phyloP scores from a whole-genome alignment of 1,284 basidiomycete species.

The Apiotrichum domesticum region DNA sequence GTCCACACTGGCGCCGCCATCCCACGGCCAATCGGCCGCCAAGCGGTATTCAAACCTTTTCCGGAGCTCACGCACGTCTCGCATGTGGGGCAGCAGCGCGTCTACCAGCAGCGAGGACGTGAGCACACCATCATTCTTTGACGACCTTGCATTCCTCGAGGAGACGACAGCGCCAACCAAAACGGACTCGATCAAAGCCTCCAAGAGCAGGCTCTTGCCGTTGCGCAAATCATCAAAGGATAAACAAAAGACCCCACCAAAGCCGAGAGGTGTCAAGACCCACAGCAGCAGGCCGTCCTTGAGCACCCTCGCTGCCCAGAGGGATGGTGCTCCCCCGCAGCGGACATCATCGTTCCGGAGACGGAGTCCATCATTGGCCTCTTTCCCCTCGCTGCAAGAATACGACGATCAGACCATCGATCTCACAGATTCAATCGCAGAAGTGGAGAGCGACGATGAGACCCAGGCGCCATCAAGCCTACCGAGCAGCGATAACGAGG shows the following conservation, averaged over 20 bases:
- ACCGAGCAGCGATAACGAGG: background rate
- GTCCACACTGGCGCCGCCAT: background rate
- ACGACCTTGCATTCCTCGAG: background rate
- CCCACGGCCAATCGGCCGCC: background rate
- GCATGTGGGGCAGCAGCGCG: too few species aligned
- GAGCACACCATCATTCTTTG: background rate
- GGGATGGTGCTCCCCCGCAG: background rate
- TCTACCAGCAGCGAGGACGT: background rate
- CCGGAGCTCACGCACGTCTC: background rate
- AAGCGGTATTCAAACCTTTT: background rate
- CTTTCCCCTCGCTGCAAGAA: background rate
- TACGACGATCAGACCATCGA: background rate
- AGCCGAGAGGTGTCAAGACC: too few species aligned
- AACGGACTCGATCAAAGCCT: too few species aligned
- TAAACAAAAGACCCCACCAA: background rate
- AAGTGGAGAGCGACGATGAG: background rate
- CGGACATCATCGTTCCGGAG: background rate
- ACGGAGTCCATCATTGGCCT: background rate
- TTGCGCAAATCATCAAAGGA: background rate
- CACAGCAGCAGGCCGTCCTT: too few species aligned
- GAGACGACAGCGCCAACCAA: background rate
- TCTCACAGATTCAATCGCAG: background rate
- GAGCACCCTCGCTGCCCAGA: too few species aligned
- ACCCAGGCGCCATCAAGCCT: background rate
- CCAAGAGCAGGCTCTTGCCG: too few species aligned